Percentiles rank a stretch among this genome's conserved stretches.
phyloP scores from a whole-genome alignment of 306 rosid species.

The Acacia confusa region DNA sequence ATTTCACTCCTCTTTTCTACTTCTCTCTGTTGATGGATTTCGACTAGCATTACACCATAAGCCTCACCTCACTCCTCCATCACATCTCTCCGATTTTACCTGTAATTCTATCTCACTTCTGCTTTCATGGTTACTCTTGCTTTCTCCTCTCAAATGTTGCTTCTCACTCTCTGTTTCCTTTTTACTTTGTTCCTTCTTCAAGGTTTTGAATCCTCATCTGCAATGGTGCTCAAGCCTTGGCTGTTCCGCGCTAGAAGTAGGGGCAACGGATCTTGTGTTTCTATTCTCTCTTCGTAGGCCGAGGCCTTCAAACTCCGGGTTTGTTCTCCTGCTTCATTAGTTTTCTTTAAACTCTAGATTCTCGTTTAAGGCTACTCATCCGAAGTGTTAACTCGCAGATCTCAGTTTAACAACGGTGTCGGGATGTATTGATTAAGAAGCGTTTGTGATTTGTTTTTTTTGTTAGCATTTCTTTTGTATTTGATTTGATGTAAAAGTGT shows the following conservation, averaged over 20 bases:
- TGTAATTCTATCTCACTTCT: background rate
- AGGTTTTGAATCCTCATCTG: no score
- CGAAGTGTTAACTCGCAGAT: conserved; percentile 5
- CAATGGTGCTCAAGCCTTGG: no score
- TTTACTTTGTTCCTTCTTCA: no score
- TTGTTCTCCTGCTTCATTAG: background rate
- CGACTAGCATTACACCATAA: conserved; percentile 17
- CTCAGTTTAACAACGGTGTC: background rate
- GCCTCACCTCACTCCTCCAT: conserved; percentile 11
- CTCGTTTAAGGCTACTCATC: background rate
- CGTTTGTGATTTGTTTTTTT: conserved; percentile 2
- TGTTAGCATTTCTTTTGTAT: background rate
- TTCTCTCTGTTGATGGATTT: no score
- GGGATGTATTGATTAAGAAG: background rate
- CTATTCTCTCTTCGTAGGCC: no score
- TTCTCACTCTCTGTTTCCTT: background rate
- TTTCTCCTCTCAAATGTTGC: background rate
- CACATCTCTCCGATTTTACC: conserved; percentile 14
- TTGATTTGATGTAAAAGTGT: no score
- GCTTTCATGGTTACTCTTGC: background rate
- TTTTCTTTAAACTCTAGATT: background rate
- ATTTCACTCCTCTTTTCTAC: no score
- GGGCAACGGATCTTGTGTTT: no score
- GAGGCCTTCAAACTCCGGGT: no score
- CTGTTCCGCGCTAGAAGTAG: no score